Conservation (phyloP, 2,329 filamentous ascomycete species). For the Colletotrichum lentis region DNA sequence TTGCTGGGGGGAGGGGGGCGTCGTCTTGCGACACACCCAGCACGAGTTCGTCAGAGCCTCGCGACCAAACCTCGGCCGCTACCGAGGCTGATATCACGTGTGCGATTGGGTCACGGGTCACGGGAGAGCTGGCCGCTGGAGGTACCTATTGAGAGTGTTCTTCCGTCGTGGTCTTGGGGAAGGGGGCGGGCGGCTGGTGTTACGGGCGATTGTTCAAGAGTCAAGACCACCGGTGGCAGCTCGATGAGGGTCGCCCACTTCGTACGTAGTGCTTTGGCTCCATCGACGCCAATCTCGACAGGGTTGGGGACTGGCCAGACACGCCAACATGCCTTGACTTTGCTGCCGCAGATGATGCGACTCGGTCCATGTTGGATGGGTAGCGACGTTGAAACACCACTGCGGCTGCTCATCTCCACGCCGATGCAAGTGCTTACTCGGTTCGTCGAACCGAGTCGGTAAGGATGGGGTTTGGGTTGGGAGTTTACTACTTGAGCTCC, state of each 20-base stretch:
- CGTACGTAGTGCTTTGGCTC: not conserved
- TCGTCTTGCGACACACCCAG: not conserved
- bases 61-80: constrained; percentile 13
- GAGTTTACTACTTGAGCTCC: not conserved
- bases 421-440: constrained; percentile 23
- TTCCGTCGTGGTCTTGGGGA: constrained; percentile 1
- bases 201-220: not conserved
- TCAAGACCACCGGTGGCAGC: not conserved
- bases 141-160: constrained; percentile 3
- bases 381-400: constrained; percentile 20
- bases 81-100: constrained; percentile 13
- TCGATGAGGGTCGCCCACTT: not conserved
- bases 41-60: constrained; percentile 1
- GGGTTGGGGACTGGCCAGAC: not conserved
- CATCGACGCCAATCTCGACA: not conserved
- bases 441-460: not conserved
- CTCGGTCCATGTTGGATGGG: not conserved
- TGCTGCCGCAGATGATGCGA: constrained; percentile 1
- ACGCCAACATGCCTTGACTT: not conserved
- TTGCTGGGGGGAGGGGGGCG: not conserved
- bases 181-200: not conserved
- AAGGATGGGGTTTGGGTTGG: constrained; percentile 3
- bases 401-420: constrained; percentile 16
- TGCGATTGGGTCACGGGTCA: not conserved
- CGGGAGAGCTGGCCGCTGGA: constrained; percentile 2